Evolutionary conservation across 345 rosid species (phyloP), one percentile per base, ranked within the genome.

Genomic region (Excoecaria agallocha): DNA sequence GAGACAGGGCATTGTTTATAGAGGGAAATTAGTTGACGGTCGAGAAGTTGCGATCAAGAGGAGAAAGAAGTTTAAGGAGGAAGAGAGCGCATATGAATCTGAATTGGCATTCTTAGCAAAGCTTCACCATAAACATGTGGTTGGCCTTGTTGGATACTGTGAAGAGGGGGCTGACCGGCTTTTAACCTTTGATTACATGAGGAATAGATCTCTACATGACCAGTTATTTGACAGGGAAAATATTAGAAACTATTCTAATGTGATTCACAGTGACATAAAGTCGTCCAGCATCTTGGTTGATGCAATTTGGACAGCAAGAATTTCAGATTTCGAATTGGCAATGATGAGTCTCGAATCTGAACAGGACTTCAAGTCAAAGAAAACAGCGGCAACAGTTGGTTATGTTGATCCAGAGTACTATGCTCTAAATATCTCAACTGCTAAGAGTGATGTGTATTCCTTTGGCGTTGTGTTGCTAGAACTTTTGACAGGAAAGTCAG

Each of bases 381-480:
- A 87, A 74, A 96, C 90, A 1, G 93, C 88, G 0, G 97, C 97
- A 45, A 90, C 94, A 2, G 89, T 94, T 6, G 97, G 97, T 8
- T 92, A 92, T 82, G 87, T 90, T 11, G 98, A 90, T 81, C 98
- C 97, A 0, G 96, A 94, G 74, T 92, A 89, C 76, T 88, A 87
- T 22, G 87, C 88, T 24, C 79, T 86, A 6, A 89, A 90, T 39
- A 91, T 90, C 8, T 74, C 90, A 41, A 94, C 97, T 0, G 85
- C 89, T 0, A 90, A 92, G 84, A 89, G 93, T 43, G 98, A 94
- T 60, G 97, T 94, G 30, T 94, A 94, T 11, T 91, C 97, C 1
- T 76, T 94, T 1, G 98, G 98, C 1, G 96, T 90, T 11, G 98
- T 92, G 49, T 70, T 92, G 73, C 65, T 94, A 25, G 98, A 94